Evolutionary conservation across 371 early-diverging fungal species (phyloP).

Genomic region (Fennellomyces sp.): DNA sequence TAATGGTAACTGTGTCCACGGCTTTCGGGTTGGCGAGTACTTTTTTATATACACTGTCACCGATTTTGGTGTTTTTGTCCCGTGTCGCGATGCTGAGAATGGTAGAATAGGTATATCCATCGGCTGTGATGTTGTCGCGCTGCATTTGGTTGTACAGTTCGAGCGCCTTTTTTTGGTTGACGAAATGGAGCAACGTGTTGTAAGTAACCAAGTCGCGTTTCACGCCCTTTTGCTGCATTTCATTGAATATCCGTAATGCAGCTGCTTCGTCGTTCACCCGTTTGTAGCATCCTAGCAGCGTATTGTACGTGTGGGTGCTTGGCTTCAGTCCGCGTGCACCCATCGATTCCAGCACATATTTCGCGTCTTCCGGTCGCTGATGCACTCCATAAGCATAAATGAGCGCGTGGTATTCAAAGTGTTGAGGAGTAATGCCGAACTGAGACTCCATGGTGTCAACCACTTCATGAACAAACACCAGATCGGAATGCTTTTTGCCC

Average conservation of each 20-base stretch:
- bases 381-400: constrained; percentile 44
- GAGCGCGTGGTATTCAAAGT: constrained; percentile 43
- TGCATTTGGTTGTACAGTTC: constrained; percentile 38
- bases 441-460: constrained; percentile 26
- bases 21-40: background rate
- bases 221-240: constrained; percentile 33
- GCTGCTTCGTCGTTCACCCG: constrained; percentile 31
- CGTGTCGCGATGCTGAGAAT: constrained; percentile 44
- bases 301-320: constrained; percentile 50
- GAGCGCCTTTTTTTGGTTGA: constrained; percentile 18
- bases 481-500: constrained; percentile 15
- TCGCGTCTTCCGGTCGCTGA: constrained; percentile 21
- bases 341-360: constrained; percentile 36
- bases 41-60: constrained; percentile 17
- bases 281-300: constrained; percentile 53
- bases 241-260: constrained; percentile 34
- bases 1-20: constrained; percentile 28
- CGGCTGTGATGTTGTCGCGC: constrained; percentile 25
- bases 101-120: constrained; percentile 52
- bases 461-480: constrained; percentile 26
- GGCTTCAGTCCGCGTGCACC: constrained; percentile 17
- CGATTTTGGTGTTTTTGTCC: constrained; percentile 16
- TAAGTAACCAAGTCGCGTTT: constrained; percentile 47
- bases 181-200: constrained; percentile 44
- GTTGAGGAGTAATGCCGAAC: constrained; percentile 18